phyloP scores from a whole-genome alignment of 225 moss, liverwort and hornwort species.

The Bryoerythrophyllum caledonicum region DNA sequence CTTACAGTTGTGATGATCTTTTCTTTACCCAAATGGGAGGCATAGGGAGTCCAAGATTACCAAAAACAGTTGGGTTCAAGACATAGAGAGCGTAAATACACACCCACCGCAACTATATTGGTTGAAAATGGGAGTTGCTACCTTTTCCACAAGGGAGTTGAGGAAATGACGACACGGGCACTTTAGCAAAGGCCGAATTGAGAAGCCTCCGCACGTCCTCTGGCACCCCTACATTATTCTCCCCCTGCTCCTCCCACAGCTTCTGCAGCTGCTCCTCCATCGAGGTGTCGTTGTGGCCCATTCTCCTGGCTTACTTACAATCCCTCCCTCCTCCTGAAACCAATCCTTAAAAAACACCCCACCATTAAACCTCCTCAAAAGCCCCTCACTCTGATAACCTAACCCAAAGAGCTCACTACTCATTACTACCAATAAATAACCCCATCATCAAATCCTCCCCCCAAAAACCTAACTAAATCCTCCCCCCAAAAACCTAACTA shows the following conservation, averaged over 20 bases:
- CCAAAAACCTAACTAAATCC: too few relatives aligned
- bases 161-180: conserved; percentile 58
- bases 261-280: conserved; percentile 49
- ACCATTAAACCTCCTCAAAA: neutral
- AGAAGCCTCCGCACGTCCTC: conserved; percentile 45
- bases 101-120: too few relatives aligned
- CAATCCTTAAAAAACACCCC: neutral
- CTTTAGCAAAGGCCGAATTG: conserved; percentile 42
- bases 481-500: neutral
- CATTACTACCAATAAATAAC: too few relatives aligned
- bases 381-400: neutral
- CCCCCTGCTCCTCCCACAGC: conserved; percentile 51
- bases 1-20: too few relatives aligned
- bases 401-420: neutral
- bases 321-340: conserved; percentile 1
- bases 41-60: neutral
- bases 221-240: conserved; percentile 53
- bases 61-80: neutral
- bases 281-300: conserved; percentile 40
- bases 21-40: neutral
- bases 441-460: neutral
- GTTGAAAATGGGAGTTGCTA: neutral
- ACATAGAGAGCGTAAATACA: too few relatives aligned
- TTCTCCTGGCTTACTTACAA: conserved; percentile 1
- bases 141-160: conserved; percentile 57